phyloP scores from a whole-genome alignment of 257 asterid genomes.

The Phtheirospermum japonicum region DNA sequence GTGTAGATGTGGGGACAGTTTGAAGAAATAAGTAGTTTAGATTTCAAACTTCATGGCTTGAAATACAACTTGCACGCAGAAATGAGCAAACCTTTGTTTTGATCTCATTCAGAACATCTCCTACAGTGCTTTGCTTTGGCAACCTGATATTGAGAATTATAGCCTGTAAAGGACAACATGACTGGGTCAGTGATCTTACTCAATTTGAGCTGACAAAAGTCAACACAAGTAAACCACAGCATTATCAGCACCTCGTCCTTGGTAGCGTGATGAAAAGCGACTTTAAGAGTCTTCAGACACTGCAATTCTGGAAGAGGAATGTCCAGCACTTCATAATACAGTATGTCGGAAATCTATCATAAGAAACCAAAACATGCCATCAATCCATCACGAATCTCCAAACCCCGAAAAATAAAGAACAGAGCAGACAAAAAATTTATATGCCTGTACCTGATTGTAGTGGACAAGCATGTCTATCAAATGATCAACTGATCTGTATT shows the following conservation, averaged over 20 bases:
- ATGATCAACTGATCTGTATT: constrained; percentile 82
- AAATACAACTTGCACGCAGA: constrained; percentile 23
- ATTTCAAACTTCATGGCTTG: constrained; percentile 8
- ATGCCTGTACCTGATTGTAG: constrained; percentile 79
- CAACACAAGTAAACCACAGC: background rate
- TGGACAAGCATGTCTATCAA: constrained; percentile 95
- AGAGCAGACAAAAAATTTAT: background rate
- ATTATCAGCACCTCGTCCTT: constrained; percentile 77
- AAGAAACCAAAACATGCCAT: constrained; percentile 23
- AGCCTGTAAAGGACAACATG: constrained; percentile 52
- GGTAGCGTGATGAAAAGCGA: constrained; percentile 88
- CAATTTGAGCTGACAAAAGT: constrained; percentile 7
- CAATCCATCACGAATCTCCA: background rate
- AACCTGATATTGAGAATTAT: constrained; percentile 76
- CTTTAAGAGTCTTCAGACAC: constrained; percentile 89
- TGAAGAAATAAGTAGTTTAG: constrained; percentile 14
- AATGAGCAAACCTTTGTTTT: constrained; percentile 70
- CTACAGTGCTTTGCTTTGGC: constrained; percentile 92
- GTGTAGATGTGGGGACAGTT: background rate
- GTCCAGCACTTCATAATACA: constrained; percentile 95
- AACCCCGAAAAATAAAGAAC: background rate
- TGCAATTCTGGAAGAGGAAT: constrained; percentile 98
- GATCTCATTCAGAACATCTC: constrained; percentile 93
- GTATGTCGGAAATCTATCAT: constrained; percentile 76
- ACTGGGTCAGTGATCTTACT: constrained; percentile 1